Conservation (phyloP, 371 early-diverging fungal species). For the Batkoa obscura region DNA sequence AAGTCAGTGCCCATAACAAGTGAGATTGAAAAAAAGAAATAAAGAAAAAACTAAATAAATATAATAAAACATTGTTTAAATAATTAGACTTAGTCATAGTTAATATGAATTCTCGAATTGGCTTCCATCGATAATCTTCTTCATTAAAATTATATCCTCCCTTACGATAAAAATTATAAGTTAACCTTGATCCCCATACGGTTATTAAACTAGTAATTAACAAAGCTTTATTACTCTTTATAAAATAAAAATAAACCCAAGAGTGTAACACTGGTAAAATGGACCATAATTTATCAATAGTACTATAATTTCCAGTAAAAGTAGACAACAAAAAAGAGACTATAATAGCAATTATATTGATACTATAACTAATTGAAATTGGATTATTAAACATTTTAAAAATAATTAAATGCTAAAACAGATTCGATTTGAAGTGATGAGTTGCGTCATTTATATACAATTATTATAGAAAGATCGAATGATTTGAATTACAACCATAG, state of each 20-base stretch:
- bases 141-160: conserved; percentile 51
- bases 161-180: conserved; percentile 55
- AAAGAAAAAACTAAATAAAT: conserved; percentile 49
- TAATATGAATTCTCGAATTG: conserved; percentile 14
- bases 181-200: conserved; percentile 62
- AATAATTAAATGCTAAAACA: no score
- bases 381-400: no score
- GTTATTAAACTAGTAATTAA: conserved; percentile 28
- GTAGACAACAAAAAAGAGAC: not conserved
- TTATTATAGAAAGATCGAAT: no score
- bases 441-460: no score
- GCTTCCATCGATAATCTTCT: conserved; percentile 61
- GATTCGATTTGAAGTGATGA: no score
- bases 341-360: no score
- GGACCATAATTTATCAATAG: conserved; percentile 47
- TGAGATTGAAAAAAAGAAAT: conserved; percentile 51
- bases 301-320: not conserved
- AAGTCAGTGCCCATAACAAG: conserved; percentile 34
- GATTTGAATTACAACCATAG: no score
- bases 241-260: conserved; percentile 25
- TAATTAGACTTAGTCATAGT: not conserved
- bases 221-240: conserved; percentile 23
- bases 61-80: conserved; percentile 30
- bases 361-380: no score
- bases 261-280: conserved; percentile 40